Evolutionary conservation across 2,329 filamentous ascomycete genomes (phyloP).

Genomic region (Tolypocladium capitatum): DNA sequence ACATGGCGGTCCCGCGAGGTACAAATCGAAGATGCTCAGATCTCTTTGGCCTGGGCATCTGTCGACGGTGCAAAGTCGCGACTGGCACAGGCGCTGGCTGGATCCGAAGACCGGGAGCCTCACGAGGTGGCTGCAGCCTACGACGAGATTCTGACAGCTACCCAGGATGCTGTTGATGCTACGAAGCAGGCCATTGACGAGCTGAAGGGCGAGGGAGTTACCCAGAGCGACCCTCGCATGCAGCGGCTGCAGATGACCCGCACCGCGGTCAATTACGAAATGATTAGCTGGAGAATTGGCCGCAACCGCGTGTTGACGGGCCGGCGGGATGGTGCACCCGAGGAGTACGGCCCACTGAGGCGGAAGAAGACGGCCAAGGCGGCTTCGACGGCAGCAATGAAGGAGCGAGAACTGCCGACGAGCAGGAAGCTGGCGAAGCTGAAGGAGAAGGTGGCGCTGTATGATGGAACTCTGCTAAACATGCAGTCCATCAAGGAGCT

Average conservation of each 20-base stretch:
- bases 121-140: slow-evolving; percentile 74
- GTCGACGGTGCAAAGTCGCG: slow-evolving; percentile 42
- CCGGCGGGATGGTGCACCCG: slow-evolving; percentile 59
- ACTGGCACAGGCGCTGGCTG: slow-evolving; percentile 34
- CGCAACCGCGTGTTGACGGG: slow-evolving; percentile 83
- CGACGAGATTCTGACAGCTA: slow-evolving; percentile 78
- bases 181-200: slow-evolving; percentile 91
- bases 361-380: slow-evolving; percentile 35
- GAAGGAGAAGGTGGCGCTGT: slow-evolving; percentile 77
- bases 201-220: slow-evolving; percentile 66
- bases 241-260: slow-evolving; percentile 86
- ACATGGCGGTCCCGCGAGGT: slow-evolving; percentile 79
- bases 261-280: slow-evolving; percentile 85
- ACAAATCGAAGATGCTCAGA: slow-evolving; percentile 82
- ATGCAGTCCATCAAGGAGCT: slow-evolving; percentile 82
- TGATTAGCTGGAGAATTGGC: slow-evolving; percentile 90
- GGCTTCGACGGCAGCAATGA: slow-evolving; percentile 26
- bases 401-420: slow-evolving; percentile 48
- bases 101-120: slow-evolving; percentile 28
- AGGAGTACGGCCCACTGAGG: slow-evolving; percentile 34
- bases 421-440: slow-evolving; percentile 67
- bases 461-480: slow-evolving; percentile 83
- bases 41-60: slow-evolving; percentile 68
- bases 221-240: slow-evolving; percentile 74
- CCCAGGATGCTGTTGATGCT: slow-evolving; percentile 87